Percentiles rank a stretch among this genome's conserved stretches.
phyloP scores from a whole-genome alignment of 345 rosid species.

The Eucalyptus shirleyi region DNA sequence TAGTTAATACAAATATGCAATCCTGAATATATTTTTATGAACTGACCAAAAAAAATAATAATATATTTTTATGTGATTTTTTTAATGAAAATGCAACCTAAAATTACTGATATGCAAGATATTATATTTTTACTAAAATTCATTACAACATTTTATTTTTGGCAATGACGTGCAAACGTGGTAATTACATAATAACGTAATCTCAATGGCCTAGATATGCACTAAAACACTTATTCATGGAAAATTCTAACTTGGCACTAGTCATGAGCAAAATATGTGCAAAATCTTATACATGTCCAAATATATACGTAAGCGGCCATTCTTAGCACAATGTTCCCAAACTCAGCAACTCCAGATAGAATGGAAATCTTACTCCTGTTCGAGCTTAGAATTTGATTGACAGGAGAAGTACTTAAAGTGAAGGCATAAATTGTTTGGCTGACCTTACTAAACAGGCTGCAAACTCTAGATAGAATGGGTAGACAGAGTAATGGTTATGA shows the following conservation, averaged over 20 bases:
- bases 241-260: neutral
- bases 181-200: no score
- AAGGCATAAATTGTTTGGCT: no score
- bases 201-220: neutral
- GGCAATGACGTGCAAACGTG: neutral
- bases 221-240: neutral
- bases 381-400: no score
- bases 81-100: no score
- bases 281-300: neutral
- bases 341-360: neutral
- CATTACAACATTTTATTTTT: neutral
- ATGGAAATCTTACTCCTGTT: neutral
- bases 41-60: no score
- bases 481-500: no score
- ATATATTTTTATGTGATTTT: no score
- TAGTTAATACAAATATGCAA: no score
- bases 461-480: no score
- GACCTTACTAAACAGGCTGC: no score
- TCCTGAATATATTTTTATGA: no score
- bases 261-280: neutral
- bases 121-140: neutral
- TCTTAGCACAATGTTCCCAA: neutral
- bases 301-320: neutral
- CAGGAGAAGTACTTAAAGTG: no score
- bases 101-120: neutral